phyloP scores from a whole-genome alignment of 345 rosid genomes.

The Pugionium dolabratum region DNA sequence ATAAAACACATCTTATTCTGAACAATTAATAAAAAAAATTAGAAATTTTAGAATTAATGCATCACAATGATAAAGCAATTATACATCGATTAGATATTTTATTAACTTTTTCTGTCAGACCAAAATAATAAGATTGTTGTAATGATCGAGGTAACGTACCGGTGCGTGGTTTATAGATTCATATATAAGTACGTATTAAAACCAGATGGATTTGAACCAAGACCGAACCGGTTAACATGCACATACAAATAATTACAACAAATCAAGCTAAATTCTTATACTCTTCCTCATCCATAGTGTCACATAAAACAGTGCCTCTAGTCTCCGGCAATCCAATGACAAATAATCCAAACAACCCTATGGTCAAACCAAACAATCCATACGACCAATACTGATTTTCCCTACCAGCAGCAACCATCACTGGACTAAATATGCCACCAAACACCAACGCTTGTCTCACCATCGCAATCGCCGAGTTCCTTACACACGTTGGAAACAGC shows the following conservation, averaged over 20 bases:
- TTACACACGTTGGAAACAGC: constrained; percentile 59
- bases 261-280: constrained; percentile 20
- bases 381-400: constrained; percentile 43
- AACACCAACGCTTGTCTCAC: constrained; percentile 57
- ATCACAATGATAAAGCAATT: no score
- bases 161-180: background rate
- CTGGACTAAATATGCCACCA: constrained; percentile 56
- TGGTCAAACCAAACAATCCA: constrained; percentile 58
- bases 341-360: constrained; percentile 51
- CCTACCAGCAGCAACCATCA: constrained; percentile 57
- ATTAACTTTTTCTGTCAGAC: no score
- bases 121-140: background rate
- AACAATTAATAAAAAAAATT: no score
- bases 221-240: background rate
- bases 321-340: constrained; percentile 66
- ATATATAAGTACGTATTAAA: background rate
- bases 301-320: constrained; percentile 47
- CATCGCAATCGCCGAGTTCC: constrained; percentile 66
- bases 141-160: background rate
- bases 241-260: background rate
- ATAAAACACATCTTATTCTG: no score
- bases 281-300: constrained; percentile 74
- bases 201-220: constrained; percentile 4
- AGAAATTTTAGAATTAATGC: no score
- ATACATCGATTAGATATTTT: no score